Evolutionary conservation across 2,329 filamentous ascomycete genomes (phyloP).

Genomic region (Thermomyces lanuginosus): DNA sequence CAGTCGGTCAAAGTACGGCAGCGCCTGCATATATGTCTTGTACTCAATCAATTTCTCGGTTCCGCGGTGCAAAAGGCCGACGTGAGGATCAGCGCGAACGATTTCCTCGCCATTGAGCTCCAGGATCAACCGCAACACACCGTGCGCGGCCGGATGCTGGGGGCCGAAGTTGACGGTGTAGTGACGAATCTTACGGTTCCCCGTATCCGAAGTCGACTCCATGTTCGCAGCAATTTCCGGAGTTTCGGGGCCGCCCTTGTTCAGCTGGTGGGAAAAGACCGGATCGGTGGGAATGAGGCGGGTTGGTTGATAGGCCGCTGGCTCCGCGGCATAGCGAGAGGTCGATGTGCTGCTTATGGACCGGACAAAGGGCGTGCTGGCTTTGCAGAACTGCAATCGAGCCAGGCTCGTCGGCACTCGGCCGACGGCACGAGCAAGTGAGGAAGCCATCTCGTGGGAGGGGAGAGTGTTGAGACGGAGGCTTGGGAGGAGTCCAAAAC

Average conservation of each 20-base stretch:
- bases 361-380: conserved; percentile 31
- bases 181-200: conserved; percentile 76
- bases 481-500: conserved; percentile 16
- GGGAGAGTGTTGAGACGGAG: conserved; percentile 11
- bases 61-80: conserved; percentile 86
- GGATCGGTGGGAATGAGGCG: conserved; percentile 43
- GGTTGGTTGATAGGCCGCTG: conserved; percentile 33
- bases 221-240: conserved; percentile 30
- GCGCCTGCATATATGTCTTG: conserved; percentile 94
- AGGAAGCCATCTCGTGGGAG: conserved; percentile 38
- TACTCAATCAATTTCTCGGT: conserved; percentile 99
- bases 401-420: conserved; percentile 44
- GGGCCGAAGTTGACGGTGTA: conserved; percentile 99
- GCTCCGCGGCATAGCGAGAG: conserved; percentile 38
- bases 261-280: conserved; percentile 32
- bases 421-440: conserved; percentile 43
- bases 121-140: conserved; percentile 90
- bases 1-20: conserved; percentile 96
- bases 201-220: conserved; percentile 28
- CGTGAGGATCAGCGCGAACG: conserved; percentile 87
- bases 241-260: conserved; percentile 25
- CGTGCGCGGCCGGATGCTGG: conserved; percentile 96
- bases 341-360: conserved; percentile 40
- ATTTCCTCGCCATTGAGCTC: conserved; percentile 98
- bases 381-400: conserved; percentile 33